Percentiles rank a stretch among this genome's conserved stretches.
Conservation (phyloP, 495 filamentous ascomycete species). For the Xanthoparmelia taractica region DNA sequence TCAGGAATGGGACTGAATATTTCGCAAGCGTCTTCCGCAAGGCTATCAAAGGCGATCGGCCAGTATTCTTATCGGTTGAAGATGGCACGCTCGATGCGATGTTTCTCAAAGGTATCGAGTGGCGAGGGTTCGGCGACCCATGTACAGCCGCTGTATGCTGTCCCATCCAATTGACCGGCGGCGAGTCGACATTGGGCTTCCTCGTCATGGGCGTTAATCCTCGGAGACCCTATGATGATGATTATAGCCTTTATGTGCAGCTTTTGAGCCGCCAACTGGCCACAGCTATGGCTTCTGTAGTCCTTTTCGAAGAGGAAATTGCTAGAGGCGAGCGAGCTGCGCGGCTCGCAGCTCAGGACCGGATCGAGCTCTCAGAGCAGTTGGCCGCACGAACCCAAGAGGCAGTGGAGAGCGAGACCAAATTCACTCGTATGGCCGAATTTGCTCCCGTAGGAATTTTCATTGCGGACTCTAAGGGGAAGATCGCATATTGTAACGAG, state of each 20-base stretch:
- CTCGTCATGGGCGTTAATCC: conserved; percentile 64
- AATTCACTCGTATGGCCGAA: conserved; percentile 66
- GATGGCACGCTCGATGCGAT: conserved; percentile 49
- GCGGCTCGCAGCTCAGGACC: conserved; percentile 44
- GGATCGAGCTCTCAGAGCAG: conserved; percentile 52
- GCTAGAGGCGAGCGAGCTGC: conserved; percentile 57
- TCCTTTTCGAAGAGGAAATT: conserved; percentile 68
- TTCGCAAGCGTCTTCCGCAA: conserved; percentile 60
- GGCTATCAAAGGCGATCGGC: conserved; percentile 52
- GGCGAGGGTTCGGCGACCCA: conserved; percentile 56
- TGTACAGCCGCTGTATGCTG: conserved; percentile 54
- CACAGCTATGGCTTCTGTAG: conserved; percentile 63
- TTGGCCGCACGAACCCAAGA: conserved; percentile 58
- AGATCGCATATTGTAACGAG: conserved; percentile 64
- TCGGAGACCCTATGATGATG: conserved; percentile 58
- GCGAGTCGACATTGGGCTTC: conserved; percentile 56
- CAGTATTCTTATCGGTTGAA: conserved; percentile 50
- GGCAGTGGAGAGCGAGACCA: conserved; percentile 59
- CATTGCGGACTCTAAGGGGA: conserved; percentile 54
- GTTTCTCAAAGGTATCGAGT: conserved; percentile 54
- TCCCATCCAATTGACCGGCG: conserved; percentile 58
- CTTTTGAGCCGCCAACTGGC: conserved; percentile 61
- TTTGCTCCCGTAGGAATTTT: conserved; percentile 67
- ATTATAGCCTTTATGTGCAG: conserved; percentile 61
- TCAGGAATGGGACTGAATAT: conserved; percentile 52